Evolutionary conservation across 257 asterid genomes (phyloP), one percentile per base, ranked within the genome.

Genomic region (Fraxinus anomala): DNA sequence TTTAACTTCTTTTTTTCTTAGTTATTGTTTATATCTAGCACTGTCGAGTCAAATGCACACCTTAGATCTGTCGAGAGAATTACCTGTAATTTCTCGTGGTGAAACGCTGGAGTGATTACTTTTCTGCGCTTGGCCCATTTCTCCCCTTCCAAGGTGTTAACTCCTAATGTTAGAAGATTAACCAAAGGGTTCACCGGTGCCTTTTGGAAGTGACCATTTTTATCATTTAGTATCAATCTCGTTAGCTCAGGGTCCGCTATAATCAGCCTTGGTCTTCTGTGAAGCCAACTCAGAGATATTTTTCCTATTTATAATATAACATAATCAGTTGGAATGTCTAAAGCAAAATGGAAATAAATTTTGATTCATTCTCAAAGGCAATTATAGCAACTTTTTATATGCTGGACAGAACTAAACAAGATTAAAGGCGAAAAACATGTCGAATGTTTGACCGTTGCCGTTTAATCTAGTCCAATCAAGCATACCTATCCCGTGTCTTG

Each of bases 101-200:
- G 85, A 68, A 86, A 86, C 17, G 89, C 85, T 21, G 87, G 87
- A 71, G 37, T 47, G 12, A 86, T 76, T 13, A 78, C 26, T 59
- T 77, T 78, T 78, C 87, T 83, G 5, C 86, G 72, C 30, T 44
- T 63, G 0, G 66, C 73, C 89, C 89, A 83, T 61, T 72, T 80
- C 14, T 73, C 34, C 40, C 89, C 89, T 28, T 81, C 80, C 79
- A 83, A 83, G 5, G 82, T 70, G 4, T 76, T 76, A 47, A 83
- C 68, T 23, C 87, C 89, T 21, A 68, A 54, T 0, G 83, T 80
- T 59, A 83, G 56, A 71, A 86, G 42, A 68, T 83, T 44, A 12
- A 78, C 77, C 42, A 80, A 61, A 73, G 83, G 79, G 72, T 74
- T 80, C 67, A 17, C 8, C 5, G 79, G 83, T 11, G 72, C 72